phyloP scores from a whole-genome alignment of 306 rosid species.

The Ammopiptanthus mongolicus region DNA sequence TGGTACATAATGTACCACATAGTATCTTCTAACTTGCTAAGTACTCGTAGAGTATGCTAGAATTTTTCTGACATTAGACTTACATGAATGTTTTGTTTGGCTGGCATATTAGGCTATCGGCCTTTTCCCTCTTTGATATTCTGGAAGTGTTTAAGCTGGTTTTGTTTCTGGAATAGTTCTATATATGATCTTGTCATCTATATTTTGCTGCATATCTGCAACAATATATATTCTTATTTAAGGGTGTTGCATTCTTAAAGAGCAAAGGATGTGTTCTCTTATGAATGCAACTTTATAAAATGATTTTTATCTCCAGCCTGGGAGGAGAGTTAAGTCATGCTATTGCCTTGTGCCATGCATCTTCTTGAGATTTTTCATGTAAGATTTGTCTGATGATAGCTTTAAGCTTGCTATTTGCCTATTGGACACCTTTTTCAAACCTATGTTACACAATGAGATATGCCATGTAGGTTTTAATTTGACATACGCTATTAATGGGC shows the following conservation, averaged over 20 bases:
- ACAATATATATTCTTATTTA: not conserved
- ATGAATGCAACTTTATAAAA: not conserved
- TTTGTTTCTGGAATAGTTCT: not conserved
- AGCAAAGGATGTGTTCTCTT: not conserved
- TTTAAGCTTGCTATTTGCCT: too few species aligned
- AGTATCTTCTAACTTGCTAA: not conserved
- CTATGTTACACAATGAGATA: too few species aligned
- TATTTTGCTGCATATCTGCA: not conserved
- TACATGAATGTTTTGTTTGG: not conserved
- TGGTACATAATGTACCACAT: not conserved
- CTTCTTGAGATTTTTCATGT: too few species aligned
- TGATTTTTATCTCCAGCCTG: not conserved
- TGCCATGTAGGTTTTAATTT: not conserved
- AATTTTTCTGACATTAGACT: too few species aligned
- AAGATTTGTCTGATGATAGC: too few species aligned
- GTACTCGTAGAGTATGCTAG: not conserved
- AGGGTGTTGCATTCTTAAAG: not conserved
- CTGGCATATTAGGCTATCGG: not conserved
- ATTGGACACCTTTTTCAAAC: too few species aligned
- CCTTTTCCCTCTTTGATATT: not conserved
- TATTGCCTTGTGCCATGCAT: not conserved
- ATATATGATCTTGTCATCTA: not conserved
- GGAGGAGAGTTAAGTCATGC: not conserved
- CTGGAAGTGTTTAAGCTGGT: not conserved
- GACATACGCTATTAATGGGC: not conserved